Evolutionary conservation across 1,284 basidiomycete genomes (phyloP).

Genomic region (Boletus austroedulis): DNA sequence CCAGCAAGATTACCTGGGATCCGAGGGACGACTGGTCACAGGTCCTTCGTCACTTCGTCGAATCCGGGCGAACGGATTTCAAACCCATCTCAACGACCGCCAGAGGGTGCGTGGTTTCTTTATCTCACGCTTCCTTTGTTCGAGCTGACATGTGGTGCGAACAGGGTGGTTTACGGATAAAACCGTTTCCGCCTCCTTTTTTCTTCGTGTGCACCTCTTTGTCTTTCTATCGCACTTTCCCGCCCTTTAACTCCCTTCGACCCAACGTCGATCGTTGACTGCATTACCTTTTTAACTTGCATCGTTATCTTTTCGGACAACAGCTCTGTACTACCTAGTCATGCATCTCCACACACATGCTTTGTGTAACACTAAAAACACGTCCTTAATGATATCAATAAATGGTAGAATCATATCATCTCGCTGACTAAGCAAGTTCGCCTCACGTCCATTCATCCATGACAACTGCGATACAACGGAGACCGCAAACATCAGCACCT

Average conservation of each 20-base stretch:
- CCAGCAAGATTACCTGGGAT: constrained; percentile 71
- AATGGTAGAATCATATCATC: constrained; percentile 14
- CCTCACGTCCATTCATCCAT: constrained; percentile 10
- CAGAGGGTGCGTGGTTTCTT: constrained; percentile 52
- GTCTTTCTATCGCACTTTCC: constrained; percentile 8
- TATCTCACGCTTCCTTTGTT: background rate
- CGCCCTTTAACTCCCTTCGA: background rate
- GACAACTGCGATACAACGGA: constrained; percentile 27
- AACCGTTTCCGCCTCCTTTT: background rate
- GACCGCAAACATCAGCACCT: constrained; percentile 34
- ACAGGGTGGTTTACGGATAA: constrained; percentile 40
- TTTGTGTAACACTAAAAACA: constrained; percentile 32
- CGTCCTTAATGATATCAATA: constrained; percentile 15
- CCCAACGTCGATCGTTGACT: constrained; percentile 35
- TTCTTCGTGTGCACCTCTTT: constrained; percentile 10
- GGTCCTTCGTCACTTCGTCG: constrained; percentile 66
- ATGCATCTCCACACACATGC: constrained; percentile 26
- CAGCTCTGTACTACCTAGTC: constrained; percentile 21
- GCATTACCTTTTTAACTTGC: constrained; percentile 19
- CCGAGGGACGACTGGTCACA: constrained; percentile 64
- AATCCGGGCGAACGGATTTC: constrained; percentile 71
- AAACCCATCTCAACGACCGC: constrained; percentile 72
- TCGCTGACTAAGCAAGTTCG: constrained; percentile 21
- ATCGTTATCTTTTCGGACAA: constrained; percentile 28
- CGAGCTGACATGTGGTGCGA: constrained; percentile 14